Evolutionary conservation across 2,329 filamentous ascomycete species (phyloP), one percentile per base, ranked within the genome.

Genomic region (Zalaria sp.): DNA sequence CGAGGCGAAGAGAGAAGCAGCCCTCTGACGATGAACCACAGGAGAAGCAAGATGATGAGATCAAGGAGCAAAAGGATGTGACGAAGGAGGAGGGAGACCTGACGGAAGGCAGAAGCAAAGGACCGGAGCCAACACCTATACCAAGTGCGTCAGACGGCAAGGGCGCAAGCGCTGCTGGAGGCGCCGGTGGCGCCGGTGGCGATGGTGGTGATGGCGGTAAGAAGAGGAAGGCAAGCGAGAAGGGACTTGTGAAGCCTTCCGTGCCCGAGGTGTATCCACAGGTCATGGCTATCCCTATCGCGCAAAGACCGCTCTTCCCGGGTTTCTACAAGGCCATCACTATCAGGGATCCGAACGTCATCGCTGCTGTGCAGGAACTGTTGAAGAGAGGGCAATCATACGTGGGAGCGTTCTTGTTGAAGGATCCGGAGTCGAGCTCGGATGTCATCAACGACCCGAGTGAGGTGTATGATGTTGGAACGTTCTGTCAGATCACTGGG

Each of bases 311-410:
- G 7, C 68, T 98, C 8, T 98, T 96, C 63, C 91, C 91, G 1
- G 91, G 91, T 1, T 98, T 96, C 64, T 98, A 98, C 69, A 98
- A 98, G 65, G 89, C 91, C 6, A 91, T 98, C 51, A 98, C 89
- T 3, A 93, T 98, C 51, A 81, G 85, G 57, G 87, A 98, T 56
- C 84, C 83, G 11, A 83, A 91, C 52, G 91, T 98, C 31, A 83
- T 88, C 9, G 79, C 80, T 34, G 91, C 91, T 25, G 93, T 98
- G 50, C 83, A 88, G 44, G 93, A 98, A 58, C 91, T 94, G 73
- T 85, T 96, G 59, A 94, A 93, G 71, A 75, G 89, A 40, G 91
- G 91, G 1, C 93, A 98, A 61, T 93, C 89, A 25, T 98, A 98
- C 55, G 86, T 98, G 34, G 91, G 91, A 47, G 89, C 88, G 3